Conservation (phyloP, 2,329 filamentous ascomycete genomes). For the Botrytis hyacinthi region DNA sequence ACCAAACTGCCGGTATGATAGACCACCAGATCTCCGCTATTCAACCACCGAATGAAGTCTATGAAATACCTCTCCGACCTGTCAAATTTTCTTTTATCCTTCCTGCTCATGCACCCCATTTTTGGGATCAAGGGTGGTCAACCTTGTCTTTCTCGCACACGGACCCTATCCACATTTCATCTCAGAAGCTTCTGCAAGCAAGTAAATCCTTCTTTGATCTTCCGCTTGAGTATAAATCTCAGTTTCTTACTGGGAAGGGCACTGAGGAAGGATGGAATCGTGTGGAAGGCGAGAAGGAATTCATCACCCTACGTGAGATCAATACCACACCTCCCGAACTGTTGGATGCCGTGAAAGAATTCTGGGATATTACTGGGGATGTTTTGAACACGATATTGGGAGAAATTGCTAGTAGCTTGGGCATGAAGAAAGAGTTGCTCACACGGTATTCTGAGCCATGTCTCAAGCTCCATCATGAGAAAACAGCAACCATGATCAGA, state of each 20-base stretch:
- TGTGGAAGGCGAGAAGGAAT: constrained; percentile 35
- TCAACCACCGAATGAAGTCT: background rate
- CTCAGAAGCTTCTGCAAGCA: constrained; percentile 27
- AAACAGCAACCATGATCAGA: constrained; percentile 32
- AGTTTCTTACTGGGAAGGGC: constrained; percentile 26
- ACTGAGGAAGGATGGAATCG: constrained; percentile 33
- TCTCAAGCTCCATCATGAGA: constrained; percentile 22
- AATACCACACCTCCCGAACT: constrained; percentile 26
- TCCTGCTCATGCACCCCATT: constrained; percentile 25
- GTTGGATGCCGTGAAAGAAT: constrained; percentile 25
- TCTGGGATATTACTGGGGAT: constrained; percentile 28
- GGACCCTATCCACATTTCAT: constrained; percentile 27
- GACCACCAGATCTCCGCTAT: background rate
- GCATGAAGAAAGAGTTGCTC: constrained; percentile 27
- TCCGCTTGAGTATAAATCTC: constrained; percentile 28
- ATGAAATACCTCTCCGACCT: constrained; percentile 14
- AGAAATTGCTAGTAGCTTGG: constrained; percentile 30
- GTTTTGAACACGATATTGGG: constrained; percentile 29
- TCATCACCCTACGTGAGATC: constrained; percentile 32
- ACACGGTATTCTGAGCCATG: constrained; percentile 32
- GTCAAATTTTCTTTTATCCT: constrained; percentile 26
- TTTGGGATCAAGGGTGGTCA: constrained; percentile 33
- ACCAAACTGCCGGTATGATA: background rate
- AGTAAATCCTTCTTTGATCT: constrained; percentile 32
- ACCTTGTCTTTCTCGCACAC: constrained; percentile 24